phyloP scores from a whole-genome alignment of 768 basidiomycete genomes.

The Lentinula boryana region DNA sequence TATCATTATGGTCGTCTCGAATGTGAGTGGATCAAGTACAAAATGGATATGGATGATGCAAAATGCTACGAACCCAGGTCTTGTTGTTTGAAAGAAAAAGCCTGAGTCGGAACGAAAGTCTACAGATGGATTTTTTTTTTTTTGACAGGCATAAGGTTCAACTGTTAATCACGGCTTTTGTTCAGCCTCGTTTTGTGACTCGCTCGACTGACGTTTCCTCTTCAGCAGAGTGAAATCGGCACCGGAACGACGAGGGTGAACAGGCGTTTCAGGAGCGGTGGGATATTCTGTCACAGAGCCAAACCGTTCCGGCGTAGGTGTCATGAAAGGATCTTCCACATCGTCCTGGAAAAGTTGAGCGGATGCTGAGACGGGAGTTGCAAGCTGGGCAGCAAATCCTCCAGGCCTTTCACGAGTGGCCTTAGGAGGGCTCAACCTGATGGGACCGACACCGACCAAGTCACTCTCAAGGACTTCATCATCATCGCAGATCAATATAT shows the following conservation, averaged over 20 bases:
- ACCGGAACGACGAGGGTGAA: not conserved
- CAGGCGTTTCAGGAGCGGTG: not conserved
- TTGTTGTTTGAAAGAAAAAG: not conserved
- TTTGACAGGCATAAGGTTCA: not conserved
- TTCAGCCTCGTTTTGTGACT: not conserved
- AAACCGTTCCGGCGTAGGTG: not conserved
- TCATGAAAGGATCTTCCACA: not conserved
- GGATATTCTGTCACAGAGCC: not conserved
- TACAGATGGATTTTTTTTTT: not conserved
- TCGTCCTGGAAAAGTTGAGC: not conserved
- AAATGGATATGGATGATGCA: not conserved
- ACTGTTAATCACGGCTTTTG: not conserved
- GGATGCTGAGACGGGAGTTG: no score
- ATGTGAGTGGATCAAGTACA: not conserved
- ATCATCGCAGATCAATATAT: not conserved
- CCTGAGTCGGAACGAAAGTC: not conserved
- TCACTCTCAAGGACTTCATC: conserved; percentile 2
- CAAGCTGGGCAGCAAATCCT: not conserved
- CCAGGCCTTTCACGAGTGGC: not conserved
- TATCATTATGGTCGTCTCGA: not conserved
- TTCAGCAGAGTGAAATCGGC: not conserved
- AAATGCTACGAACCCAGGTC: not conserved
- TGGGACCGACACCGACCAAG: not conserved
- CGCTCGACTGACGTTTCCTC: conserved; percentile 1
- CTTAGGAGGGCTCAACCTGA: not conserved